Percentiles rank a stretch among this genome's conserved stretches.
Evolutionary conservation across 139 green algal species (phyloP).

Genomic region (Klebsormidium nitens): DNA sequence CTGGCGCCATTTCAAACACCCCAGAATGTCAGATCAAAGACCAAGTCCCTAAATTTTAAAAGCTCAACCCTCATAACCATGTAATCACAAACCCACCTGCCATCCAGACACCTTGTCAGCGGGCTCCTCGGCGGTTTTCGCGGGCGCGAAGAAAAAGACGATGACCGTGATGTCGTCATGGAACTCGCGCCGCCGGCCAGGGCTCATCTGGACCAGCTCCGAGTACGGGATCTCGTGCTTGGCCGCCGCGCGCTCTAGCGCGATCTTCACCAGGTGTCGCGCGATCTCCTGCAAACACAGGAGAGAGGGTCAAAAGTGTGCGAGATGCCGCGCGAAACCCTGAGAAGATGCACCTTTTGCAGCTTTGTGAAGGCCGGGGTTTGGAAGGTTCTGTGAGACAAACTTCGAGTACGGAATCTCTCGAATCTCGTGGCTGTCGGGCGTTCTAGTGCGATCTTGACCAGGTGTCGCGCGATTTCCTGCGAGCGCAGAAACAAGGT

Average conservation of each 20-base stretch:
- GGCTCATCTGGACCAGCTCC: slow-evolving; percentile 23
- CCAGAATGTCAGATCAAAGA: too few relatives aligned
- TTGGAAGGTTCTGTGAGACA: slow-evolving; percentile 5
- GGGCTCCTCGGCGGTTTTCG: too few relatives aligned
- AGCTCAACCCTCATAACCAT: too few relatives aligned
- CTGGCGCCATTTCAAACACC: too few relatives aligned
- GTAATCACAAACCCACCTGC: too few relatives aligned
- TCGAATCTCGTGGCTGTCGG: slow-evolving; percentile 15
- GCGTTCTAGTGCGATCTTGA: slow-evolving; percentile 9
- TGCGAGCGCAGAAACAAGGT: too few relatives aligned
- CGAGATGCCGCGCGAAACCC: too few relatives aligned
- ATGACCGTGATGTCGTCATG: slow-evolving; percentile 36
- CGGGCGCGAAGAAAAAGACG: slow-evolving; percentile 38
- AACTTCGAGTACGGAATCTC: slow-evolving; percentile 27
- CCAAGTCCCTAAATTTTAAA: too few relatives aligned
- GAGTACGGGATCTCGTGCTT: slow-evolving; percentile 27
- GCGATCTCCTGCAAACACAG: slow-evolving; percentile 34
- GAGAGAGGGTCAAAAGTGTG: too few relatives aligned
- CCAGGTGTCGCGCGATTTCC: slow-evolving; percentile 29
- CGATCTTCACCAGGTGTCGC: slow-evolving; percentile 15
- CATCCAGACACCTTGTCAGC: too few relatives aligned
- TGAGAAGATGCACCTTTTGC: too few relatives aligned
- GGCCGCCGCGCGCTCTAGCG: slow-evolving; percentile 20
- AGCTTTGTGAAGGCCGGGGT: too few relatives aligned
- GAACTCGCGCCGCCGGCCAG: slow-evolving; percentile 22